phyloP scores from a whole-genome alignment of 176 grass and related monocot genomes.

The Bonia amplexicaulis region DNA sequence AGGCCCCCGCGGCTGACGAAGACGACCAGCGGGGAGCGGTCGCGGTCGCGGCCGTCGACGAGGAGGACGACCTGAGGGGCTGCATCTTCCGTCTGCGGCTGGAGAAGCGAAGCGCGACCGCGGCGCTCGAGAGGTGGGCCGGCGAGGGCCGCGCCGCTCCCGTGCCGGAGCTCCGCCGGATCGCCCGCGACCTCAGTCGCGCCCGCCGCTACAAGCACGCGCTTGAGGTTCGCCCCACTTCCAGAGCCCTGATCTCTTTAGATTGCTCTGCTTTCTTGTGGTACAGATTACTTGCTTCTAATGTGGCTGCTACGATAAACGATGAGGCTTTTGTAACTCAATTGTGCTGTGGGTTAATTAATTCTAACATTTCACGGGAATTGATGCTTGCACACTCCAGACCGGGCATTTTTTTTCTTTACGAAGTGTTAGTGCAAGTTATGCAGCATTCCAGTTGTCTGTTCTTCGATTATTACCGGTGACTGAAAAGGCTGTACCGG shows the following conservation, averaged over 20 bases:
- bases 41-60: not conserved
- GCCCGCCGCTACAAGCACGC: conserved; percentile 75
- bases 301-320: not conserved
- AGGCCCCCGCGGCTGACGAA: not conserved
- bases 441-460: not conserved
- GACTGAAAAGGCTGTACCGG: not conserved
- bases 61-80: conserved; percentile 48
- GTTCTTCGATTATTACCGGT: not conserved
- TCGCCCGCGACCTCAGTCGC: conserved; percentile 60
- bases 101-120: conserved; percentile 70
- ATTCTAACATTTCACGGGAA: not conserved
- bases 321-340: not conserved
- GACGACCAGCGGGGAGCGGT: not conserved
- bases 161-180: conserved; percentile 45
- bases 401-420: not conserved
- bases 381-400: not conserved
- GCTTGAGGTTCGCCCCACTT: conserved; percentile 53
- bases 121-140: conserved; percentile 62
- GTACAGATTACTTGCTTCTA: not conserved
- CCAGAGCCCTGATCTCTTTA: not conserved
- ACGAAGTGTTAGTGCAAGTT: not conserved
- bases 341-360: not conserved
- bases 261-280: not conserved
- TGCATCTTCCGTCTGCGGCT: conserved; percentile 68
- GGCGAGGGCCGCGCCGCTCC: conserved; percentile 47